These are phyloP conservation scores for Platanthera zijinensis DNA, from an alignment of 106 monocot genomes.

Conservation along the genomic window DNA sequence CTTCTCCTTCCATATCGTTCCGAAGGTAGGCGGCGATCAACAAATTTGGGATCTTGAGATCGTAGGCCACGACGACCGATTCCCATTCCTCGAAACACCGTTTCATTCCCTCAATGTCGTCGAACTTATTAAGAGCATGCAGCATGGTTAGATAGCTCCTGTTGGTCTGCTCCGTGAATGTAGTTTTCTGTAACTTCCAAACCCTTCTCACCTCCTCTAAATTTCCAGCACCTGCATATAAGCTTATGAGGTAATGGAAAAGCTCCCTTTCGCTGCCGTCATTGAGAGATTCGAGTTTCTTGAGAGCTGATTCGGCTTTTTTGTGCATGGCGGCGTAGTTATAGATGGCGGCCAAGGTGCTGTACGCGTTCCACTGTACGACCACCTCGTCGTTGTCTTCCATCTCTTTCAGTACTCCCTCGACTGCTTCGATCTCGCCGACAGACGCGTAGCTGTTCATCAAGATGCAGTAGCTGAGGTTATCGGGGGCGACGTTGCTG, in stretches of 20 bases:
- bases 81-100: slow-evolving; percentile 43
- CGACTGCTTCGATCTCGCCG: slow-evolving; percentile 44
- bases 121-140: slow-evolving; percentile 40
- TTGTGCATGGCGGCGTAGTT: slow-evolving; percentile 18
- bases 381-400: slow-evolving; percentile 16
- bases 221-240: slow-evolving; percentile 53
- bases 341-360: slow-evolving; percentile 55
- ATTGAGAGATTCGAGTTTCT: slow-evolving; percentile 45
- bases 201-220: slow-evolving; percentile 45
- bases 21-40: slow-evolving; percentile 20
- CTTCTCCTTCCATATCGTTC: slow-evolving; percentile 23
- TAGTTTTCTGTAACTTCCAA: slow-evolving; percentile 41
- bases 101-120: slow-evolving; percentile 23
- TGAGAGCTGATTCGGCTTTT: slow-evolving; percentile 53
- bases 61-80: slow-evolving; percentile 16
- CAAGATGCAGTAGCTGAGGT: slow-evolving; percentile 39
- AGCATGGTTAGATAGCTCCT: slow-evolving; percentile 33
- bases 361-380: slow-evolving; percentile 42
- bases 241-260: slow-evolving; percentile 55
- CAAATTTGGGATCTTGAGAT: slow-evolving; percentile 25
- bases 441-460: slow-evolving; percentile 47
- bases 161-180: slow-evolving; percentile 39
- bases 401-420: slow-evolving; percentile 33
- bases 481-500: slow-evolving; percentile 30
- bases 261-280: slow-evolving; percentile 26